These are phyloP conservation scores for Penicillium sp. DNA, from an alignment of 2,329 filamentous ascomycete species.

Conservation along the genomic window DNA sequence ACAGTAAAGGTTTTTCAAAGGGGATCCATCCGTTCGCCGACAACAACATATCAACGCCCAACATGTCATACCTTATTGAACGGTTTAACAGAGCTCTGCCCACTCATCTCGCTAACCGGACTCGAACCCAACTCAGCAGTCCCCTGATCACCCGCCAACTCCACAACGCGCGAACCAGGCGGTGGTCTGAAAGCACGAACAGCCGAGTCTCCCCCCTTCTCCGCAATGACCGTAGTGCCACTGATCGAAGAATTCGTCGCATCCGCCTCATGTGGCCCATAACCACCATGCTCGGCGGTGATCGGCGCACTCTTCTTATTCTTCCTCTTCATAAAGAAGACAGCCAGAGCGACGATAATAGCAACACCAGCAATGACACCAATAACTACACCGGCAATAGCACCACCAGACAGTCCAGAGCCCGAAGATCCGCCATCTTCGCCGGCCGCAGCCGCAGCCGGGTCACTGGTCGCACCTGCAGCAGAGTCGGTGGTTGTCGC, in stretches of 20 bases:
- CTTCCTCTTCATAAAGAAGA: slow-evolving; percentile 3
- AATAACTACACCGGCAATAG: slow-evolving; percentile 15
- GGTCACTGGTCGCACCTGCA: background rate
- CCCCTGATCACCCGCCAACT: slow-evolving; percentile 3
- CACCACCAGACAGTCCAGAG: slow-evolving; percentile 8
- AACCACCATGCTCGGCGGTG: background rate
- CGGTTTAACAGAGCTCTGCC: background rate
- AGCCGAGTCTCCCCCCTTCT: background rate
- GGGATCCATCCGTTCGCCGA: background rate
- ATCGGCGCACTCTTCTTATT: background rate
- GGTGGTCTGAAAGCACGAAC: slow-evolving; percentile 1
- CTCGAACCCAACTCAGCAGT: slow-evolving; percentile 9
- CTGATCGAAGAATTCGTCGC: slow-evolving; percentile 2
- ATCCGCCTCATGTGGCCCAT: slow-evolving; percentile 2
- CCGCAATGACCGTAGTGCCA: background rate
- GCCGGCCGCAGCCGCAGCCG: background rate
- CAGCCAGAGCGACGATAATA: background rate
- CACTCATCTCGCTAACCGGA: slow-evolving; percentile 13
- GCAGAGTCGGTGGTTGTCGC: background rate
- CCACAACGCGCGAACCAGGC: slow-evolving; percentile 7
- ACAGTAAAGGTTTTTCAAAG: background rate
- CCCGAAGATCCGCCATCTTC: background rate
- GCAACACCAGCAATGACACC: slow-evolving; percentile 8
- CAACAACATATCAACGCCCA: no score
- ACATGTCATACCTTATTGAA: background rate